Evolutionary conservation across 306 rosid genomes (phyloP).

Genomic region (Malus sieversii): DNA sequence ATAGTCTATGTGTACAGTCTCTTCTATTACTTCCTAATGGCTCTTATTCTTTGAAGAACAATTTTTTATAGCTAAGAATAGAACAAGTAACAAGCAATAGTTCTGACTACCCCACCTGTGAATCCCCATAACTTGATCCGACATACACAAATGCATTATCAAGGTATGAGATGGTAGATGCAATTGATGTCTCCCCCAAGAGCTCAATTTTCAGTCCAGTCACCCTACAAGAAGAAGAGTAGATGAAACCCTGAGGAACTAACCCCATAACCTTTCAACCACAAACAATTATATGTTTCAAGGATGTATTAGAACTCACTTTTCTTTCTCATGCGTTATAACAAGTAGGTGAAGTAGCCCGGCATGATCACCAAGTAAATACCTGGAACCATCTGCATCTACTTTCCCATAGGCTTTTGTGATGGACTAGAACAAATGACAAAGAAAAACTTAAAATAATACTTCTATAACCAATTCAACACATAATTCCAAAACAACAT

Average conservation of each 20-base stretch:
- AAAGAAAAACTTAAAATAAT: background rate
- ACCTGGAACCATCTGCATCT: slow-evolving; percentile 96
- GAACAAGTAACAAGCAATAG: background rate
- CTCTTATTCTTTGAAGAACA: background rate
- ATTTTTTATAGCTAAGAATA: background rate
- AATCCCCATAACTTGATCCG: slow-evolving; percentile 96
- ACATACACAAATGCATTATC: slow-evolving; percentile 86
- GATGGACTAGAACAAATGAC: slow-evolving; percentile 49
- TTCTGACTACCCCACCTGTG: slow-evolving; percentile 54
- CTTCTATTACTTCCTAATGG: background rate
- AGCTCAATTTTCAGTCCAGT: slow-evolving; percentile 92
- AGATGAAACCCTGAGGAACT: slow-evolving; percentile 8
- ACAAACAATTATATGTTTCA: background rate
- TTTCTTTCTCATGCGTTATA: slow-evolving; percentile 90
- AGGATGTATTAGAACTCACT: slow-evolving; percentile 36
- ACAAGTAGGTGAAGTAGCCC: slow-evolving; percentile 93
- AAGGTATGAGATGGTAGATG: slow-evolving; percentile 90
- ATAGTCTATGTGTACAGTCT: background rate
- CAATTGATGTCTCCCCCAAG: slow-evolving; percentile 94
- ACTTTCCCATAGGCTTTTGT: slow-evolving; percentile 93
- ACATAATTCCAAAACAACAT: background rate
- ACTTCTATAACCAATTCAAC: background rate
- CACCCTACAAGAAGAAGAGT: slow-evolving; percentile 55
- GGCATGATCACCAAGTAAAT: slow-evolving; percentile 89
- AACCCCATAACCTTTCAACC: background rate